Conservation (phyloP, 2,329 filamentous ascomycete species). For the Aureobasidium pullulans region DNA sequence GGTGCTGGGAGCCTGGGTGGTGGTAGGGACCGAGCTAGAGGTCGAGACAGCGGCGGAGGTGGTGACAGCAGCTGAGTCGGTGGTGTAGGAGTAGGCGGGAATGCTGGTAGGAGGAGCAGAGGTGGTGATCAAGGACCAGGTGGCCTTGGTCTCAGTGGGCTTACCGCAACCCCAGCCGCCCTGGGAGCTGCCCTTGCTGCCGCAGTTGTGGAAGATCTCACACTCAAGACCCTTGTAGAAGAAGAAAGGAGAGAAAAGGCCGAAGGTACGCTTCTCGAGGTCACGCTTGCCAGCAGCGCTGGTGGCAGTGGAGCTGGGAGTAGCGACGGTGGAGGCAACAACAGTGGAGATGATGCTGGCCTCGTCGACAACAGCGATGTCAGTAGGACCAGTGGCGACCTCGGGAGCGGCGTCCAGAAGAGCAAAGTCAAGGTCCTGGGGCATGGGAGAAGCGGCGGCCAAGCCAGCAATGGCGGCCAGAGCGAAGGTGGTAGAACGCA, state of each 20-base stretch:
- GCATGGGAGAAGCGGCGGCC: constrained; percentile 17
- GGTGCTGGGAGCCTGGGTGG: constrained; percentile 1
- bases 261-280: constrained; percentile 9
- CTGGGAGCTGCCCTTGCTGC: background rate
- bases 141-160: constrained; percentile 5
- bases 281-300: constrained; percentile 7
- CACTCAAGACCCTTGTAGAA: constrained; percentile 11
- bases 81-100: constrained; percentile 10
- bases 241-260: background rate
- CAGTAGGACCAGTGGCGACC: constrained; percentile 17
- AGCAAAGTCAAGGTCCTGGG: constrained; percentile 20
- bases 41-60: constrained; percentile 11
- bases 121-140: constrained; percentile 14
- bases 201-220: constrained; percentile 13
- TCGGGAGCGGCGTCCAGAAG: constrained; percentile 17
- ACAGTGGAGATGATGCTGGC: constrained; percentile 15
- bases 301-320: constrained; percentile 12
- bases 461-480: constrained; percentile 18
- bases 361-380: constrained; percentile 13
- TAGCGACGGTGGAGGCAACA: constrained; percentile 18
- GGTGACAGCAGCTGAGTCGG: background rate
- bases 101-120: constrained; percentile 6
- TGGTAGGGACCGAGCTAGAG: constrained; percentile 6
- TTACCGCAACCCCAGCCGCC: background rate
- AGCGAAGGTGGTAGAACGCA: constrained; percentile 16